These are phyloP conservation scores for Sporisorium iseilematis-ciliati DNA, from an alignment of 1,284 basidiomycete genomes.

Conservation along the genomic window DNA sequence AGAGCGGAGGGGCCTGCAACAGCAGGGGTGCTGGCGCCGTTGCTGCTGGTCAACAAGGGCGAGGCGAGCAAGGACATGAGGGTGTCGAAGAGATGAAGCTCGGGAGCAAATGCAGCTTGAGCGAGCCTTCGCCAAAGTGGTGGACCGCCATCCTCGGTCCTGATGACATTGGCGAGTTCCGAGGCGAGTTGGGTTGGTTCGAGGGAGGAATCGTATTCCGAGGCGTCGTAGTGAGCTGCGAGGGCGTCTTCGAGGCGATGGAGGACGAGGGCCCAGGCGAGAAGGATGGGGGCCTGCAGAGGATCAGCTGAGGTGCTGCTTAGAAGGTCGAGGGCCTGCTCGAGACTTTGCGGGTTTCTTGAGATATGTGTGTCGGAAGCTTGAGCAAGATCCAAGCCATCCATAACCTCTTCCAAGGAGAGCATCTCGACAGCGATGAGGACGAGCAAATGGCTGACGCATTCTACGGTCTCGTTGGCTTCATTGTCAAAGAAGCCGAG, in stretches of 20 bases:
- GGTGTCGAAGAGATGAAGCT: constrained; percentile 62
- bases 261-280: constrained; percentile 83
- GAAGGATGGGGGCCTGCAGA: constrained; percentile 78
- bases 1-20: constrained; percentile 83
- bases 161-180: constrained; percentile 41
- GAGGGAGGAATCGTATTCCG: constrained; percentile 51
- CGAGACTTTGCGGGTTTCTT: constrained; percentile 40
- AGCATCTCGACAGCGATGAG: constrained; percentile 83
- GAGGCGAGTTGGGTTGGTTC: constrained; percentile 26
- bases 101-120: constrained; percentile 67
- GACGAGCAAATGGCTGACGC: constrained; percentile 80
- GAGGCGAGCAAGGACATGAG: constrained; percentile 64
- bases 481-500: constrained; percentile 78
- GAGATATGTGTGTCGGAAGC: constrained; percentile 21
- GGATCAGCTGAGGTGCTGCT: constrained; percentile 72
- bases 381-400: constrained; percentile 61
- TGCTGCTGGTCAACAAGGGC: constrained; percentile 63
- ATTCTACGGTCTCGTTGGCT: constrained; percentile 76
- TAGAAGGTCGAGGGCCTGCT: constrained; percentile 75
- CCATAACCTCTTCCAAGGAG: constrained; percentile 81
- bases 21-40: constrained; percentile 65
- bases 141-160: constrained; percentile 55
- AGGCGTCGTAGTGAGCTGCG: constrained; percentile 25
- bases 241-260: constrained; percentile 66
- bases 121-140: constrained; percentile 69